Base-by-base conservation (phyloP, 805 yeast species). In the Torulaspora delbrueckii region DNA sequence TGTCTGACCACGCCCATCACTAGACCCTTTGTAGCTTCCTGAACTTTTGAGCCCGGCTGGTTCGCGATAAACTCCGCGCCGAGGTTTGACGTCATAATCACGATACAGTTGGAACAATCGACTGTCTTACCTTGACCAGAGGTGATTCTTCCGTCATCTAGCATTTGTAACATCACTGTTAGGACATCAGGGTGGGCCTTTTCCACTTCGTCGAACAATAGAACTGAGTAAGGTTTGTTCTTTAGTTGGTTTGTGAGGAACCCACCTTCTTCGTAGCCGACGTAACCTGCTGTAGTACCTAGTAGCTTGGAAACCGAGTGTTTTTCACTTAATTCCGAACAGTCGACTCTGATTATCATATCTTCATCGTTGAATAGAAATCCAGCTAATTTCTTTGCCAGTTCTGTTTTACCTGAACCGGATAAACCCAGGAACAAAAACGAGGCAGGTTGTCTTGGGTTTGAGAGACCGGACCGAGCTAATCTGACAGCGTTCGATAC, bases 261-360 rank as follows among this genome's bases (percentile, higher is more conserved):
- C 54, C 99, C 99, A 66, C 99, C 99, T 67, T 93, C 96, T 65
- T 90, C 97, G 66, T 86, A 95, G 32, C 99, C 99, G 57, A 93
- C 85, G 58, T 86, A 85, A 59, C 99, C 99, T 1, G 98, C 96
- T 2, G 98, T 95, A 16, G 98, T 93, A 70, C 99, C 99, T 46
- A 93, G 75, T 50, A 93, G 78, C 65, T 93, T 93, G 7, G 97
- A 87, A 4, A 93, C 95, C 5, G 96, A 86, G 79, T 95, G 88
- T 60, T 93, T 93, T 71, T 93, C 99, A 67, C 85, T 81, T 58
- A 93, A 75, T 67, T 93, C 99, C 4, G 98, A 90, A 70, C 99
- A 93, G 68, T 93, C 99, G 54, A 93, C 89, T 71, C 99, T 83
- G 63, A 93, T 86, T 87, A 93, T 91, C 40, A 96, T 96, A 69